These are phyloP conservation scores for Dendrocalamus sinicus DNA, from an alignment of 176 grass and related monocot species.

Conservation along the genomic window DNA sequence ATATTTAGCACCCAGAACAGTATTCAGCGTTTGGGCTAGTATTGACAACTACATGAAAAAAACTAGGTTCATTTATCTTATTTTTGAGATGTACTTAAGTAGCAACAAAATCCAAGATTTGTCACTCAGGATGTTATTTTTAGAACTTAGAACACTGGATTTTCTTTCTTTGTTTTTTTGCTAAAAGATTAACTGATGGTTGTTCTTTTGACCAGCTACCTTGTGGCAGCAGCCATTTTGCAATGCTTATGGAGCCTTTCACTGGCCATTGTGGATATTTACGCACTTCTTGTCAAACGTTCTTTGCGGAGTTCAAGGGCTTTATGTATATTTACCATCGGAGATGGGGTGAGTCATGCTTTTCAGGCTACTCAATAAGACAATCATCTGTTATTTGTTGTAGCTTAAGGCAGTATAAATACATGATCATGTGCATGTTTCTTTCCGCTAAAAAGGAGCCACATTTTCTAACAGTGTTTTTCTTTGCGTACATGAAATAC, in stretches of 20 bases:
- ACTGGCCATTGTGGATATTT: conserved; percentile 79
- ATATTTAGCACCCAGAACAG: not conserved
- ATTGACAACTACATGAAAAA: not conserved
- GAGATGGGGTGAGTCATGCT: conserved; percentile 74
- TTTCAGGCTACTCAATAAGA: not conserved
- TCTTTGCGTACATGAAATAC: not conserved
- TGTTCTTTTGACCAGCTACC: conserved; percentile 64
- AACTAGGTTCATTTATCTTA: not conserved
- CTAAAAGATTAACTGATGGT: conserved; percentile 28
- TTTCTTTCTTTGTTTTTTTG: not conserved
- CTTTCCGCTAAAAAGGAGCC: not conserved
- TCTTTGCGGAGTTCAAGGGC: conserved; percentile 60
- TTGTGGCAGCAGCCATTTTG: conserved; percentile 79
- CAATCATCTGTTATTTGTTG: not conserved
- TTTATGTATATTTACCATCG: conserved; percentile 82
- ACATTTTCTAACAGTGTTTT: not conserved
- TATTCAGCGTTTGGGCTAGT: not conserved
- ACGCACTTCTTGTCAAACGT: conserved; percentile 89
- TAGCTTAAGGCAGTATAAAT: not conserved
- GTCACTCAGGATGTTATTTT: not conserved
- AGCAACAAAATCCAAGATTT: not conserved
- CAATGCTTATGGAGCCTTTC: conserved; percentile 91
- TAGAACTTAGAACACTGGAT: not conserved
- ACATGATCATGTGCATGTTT: not conserved
- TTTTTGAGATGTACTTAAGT: not conserved